Percentiles rank a stretch among this genome's conserved stretches.
These are phyloP conservation scores for Phialophora expanda DNA, from an alignment of 2,329 filamentous ascomycete species.

Conservation along the genomic window DNA sequence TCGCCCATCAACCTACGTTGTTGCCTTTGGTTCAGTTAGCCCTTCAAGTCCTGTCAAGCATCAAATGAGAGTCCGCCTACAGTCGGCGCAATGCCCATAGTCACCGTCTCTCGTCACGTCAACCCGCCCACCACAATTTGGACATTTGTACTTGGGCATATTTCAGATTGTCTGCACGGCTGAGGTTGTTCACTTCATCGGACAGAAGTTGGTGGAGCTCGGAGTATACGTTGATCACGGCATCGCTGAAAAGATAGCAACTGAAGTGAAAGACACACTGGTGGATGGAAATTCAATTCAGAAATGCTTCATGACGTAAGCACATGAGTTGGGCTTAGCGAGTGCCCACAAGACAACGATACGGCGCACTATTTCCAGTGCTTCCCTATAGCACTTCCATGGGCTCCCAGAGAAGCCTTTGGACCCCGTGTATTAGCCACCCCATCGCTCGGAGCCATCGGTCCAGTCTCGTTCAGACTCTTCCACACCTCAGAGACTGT, in stretches of 20 bases:
- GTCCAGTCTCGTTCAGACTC: constrained; percentile 60
- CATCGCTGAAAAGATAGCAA: background rate
- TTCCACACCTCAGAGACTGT: constrained; percentile 87
- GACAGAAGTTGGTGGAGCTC: background rate
- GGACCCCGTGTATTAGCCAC: constrained; percentile 70
- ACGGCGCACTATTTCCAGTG: constrained; percentile 21
- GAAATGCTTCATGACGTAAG: constrained; percentile 8
- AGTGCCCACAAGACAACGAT: background rate
- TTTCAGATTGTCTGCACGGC: background rate
- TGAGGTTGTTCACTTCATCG: background rate
- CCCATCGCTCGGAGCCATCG: background rate
- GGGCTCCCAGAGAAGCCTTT: constrained; percentile 93
- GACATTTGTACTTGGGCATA: constrained; percentile 36
- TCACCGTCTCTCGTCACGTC: constrained; percentile 37
- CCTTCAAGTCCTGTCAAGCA: background rate
- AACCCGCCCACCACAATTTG: constrained; percentile 34
- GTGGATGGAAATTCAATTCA: background rate
- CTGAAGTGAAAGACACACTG: background rate
- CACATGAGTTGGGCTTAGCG: background rate
- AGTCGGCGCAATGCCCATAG: constrained; percentile 38
- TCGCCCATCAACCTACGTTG: constrained; percentile 22
- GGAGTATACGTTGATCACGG: background rate
- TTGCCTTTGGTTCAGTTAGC: constrained; percentile 23
- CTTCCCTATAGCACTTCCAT: constrained; percentile 30
- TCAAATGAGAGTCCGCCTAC: constrained; percentile 19